These are phyloP conservation scores for Novymonas esmeraldas DNA, from an alignment of 208 protist genomes.

Conservation along the genomic window DNA sequence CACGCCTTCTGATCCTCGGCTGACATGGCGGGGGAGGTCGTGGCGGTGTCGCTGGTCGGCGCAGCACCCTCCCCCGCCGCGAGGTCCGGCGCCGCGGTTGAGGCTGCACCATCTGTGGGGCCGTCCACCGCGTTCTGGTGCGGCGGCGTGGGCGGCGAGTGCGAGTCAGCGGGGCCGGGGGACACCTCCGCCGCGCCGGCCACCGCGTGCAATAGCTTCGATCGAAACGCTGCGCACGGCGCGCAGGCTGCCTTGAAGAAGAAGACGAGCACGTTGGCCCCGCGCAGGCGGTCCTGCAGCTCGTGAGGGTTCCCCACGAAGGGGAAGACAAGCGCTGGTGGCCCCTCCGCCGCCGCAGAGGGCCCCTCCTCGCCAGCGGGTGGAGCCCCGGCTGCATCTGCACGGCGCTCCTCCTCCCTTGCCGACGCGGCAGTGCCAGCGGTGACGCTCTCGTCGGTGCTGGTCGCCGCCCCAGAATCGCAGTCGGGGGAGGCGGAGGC, in stretches of 20 bases:
- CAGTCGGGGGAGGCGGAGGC: too few species aligned
- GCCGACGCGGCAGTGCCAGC: too few species aligned
- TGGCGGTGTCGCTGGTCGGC: background rate
- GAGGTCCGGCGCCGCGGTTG: background rate
- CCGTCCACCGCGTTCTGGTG: background rate
- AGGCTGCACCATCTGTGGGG: background rate
- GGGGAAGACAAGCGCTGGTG: slow-evolving; percentile 31
- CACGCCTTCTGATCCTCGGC: slow-evolving; percentile 25
- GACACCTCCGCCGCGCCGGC: slow-evolving; percentile 12
- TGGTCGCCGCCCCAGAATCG: too few species aligned
- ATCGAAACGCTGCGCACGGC: slow-evolving; percentile 61
- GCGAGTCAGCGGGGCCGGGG: too few species aligned
- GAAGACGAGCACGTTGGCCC: slow-evolving; percentile 60
- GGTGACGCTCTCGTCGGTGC: too few species aligned
- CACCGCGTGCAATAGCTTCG: slow-evolving; percentile 44
- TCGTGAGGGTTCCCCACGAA: slow-evolving; percentile 51
- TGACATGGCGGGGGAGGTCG: slow-evolving; percentile 15
- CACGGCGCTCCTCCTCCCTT: too few species aligned
- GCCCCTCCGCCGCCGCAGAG: too few species aligned
- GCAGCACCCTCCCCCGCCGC: background rate
- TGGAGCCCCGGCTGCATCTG: too few species aligned
- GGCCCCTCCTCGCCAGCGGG: too few species aligned
- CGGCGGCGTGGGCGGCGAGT: too few species aligned
- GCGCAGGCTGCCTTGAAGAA: slow-evolving; percentile 79
- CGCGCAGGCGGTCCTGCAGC: slow-evolving; percentile 45